Evolutionary conservation across 805 yeast genomes (phyloP).

Genomic region (Yamadazyma tumulicola): DNA sequence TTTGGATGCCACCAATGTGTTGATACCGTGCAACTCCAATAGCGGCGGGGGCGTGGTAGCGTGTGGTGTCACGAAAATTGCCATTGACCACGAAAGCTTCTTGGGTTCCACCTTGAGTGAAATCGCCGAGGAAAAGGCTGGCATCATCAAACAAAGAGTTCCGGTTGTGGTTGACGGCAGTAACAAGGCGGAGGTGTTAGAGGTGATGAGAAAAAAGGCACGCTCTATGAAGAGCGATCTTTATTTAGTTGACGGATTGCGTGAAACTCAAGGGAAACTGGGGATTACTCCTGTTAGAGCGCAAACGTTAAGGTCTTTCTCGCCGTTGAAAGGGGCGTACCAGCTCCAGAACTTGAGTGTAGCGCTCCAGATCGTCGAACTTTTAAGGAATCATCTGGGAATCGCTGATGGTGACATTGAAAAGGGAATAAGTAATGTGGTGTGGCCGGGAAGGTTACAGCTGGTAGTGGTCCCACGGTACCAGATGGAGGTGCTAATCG

Average conservation of each 20-base stretch:
- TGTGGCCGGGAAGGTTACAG: conserved; percentile 91
- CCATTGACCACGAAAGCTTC: conserved; percentile 77
- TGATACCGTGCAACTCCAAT: conserved; percentile 22
- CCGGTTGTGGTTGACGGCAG: conserved; percentile 73
- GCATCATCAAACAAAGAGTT: conserved; percentile 63
- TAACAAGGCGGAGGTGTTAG: conserved; percentile 50
- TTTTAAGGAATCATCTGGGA: conserved; percentile 17
- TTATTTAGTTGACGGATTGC: conserved; percentile 17
- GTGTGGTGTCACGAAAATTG: conserved; percentile 80
- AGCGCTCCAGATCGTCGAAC: conserved; percentile 56
- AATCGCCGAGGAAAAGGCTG: conserved; percentile 82
- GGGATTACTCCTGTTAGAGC: neutral
- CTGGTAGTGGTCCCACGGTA: conserved; percentile 17
- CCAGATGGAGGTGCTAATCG: conserved; percentile 47
- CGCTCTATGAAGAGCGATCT: conserved; percentile 23
- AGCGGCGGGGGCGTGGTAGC: conserved; percentile 42
- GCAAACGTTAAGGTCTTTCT: conserved; percentile 12
- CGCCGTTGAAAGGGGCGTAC: conserved; percentile 70
- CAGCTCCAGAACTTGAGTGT: conserved; percentile 69
- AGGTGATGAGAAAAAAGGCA: conserved; percentile 42
- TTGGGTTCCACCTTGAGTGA: conserved; percentile 62
- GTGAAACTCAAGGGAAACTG: neutral
- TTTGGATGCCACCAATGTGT: conserved; percentile 82
- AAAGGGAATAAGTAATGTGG: conserved; percentile 51
- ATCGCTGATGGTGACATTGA: conserved; percentile 35